Evolutionary conservation across 2,329 filamentous ascomycete species (phyloP).

Genomic region (Talaromyces amestolkiae): DNA sequence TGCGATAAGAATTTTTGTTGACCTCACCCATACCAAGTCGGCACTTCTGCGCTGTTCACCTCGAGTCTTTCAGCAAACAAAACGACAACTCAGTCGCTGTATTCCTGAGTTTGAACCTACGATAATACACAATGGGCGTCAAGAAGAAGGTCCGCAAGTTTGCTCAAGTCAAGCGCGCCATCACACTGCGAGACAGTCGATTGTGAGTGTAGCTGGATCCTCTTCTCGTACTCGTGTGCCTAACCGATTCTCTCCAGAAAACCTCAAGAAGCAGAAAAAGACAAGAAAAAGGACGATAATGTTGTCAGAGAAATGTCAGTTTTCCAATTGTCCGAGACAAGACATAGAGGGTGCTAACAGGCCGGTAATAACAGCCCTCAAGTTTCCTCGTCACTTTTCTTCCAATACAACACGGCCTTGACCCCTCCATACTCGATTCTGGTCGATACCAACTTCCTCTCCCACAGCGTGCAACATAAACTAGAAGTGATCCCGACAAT

Average conservation of each 20-base stretch:
- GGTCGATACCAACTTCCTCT: slow-evolving; percentile 87
- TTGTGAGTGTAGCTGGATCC: slow-evolving; percentile 43
- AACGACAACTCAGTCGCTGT: background rate
- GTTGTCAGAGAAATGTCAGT: slow-evolving; percentile 70
- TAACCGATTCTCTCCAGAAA: slow-evolving; percentile 45
- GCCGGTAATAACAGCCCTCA: slow-evolving; percentile 57
- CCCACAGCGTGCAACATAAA: slow-evolving; percentile 87
- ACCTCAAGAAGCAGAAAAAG: slow-evolving; percentile 68
- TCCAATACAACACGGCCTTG: slow-evolving; percentile 81
- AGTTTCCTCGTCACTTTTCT: slow-evolving; percentile 81
- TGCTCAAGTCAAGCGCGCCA: slow-evolving; percentile 76
- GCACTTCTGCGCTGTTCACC: background rate
- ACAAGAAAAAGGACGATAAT: slow-evolving; percentile 59
- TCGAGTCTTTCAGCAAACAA: background rate
- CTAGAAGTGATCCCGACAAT: slow-evolving; percentile 81
- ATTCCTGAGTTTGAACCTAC: background rate
- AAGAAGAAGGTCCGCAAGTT: slow-evolving; percentile 92
- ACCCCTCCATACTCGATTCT: slow-evolving; percentile 79
- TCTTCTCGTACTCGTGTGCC: background rate
- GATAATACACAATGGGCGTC: slow-evolving; percentile 66
- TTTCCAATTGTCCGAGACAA: background rate
- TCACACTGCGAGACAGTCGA: slow-evolving; percentile 75
- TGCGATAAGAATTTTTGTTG: slow-evolving; percentile 10
- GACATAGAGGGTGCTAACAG: background rate
- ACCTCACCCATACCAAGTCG: background rate